Evolutionary conservation across 2,329 filamentous ascomycete genomes (phyloP), one percentile per base, ranked within the genome.

Genomic region (Lachnum nothofagi): DNA sequence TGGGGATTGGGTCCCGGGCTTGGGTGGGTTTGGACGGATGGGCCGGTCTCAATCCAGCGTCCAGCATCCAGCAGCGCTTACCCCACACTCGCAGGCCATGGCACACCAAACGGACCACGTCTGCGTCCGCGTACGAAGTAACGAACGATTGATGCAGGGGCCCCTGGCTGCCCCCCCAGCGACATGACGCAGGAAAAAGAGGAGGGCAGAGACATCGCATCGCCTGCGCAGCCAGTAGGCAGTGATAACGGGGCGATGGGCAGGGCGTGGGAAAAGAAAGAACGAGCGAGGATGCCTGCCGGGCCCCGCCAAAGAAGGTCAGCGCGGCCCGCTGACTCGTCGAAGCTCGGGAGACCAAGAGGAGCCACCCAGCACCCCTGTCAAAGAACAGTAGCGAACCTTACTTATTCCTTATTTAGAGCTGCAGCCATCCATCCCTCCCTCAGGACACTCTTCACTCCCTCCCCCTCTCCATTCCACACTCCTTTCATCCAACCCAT

Each of bases 351-450:
- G 1, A 5, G 1, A 6, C 14, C 17, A 9, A 9, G 1, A 19
- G 17, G n/a, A n/a, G n/a, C n/a, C n/a, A n/a, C n/a, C n/a, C n/a
- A n/a, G n/a, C n/a, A n/a, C n/a, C n/a, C n/a, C n/a, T n/a, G n/a
- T n/a, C n/a, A n/a, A n/a, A n/a, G n/a, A n/a, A n/a, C n/a, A n/a
- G n/a, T n/a, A n/a, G n/a, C n/a, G n/a, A 43, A 43, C 46, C 40
- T 48, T 43, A 48, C 41, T 42, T 35, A 24, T 25, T 34, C 19
- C 16, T 40, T 38, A 33, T 41, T 47, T 47, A 27, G 37, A n/a
- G 29, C 27, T 35, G 27, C 20, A 20, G n/a, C 19, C 20, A 12
- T 24, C 20, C n/a, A n/a, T 22, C 14, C 27, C 19, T 19, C 38
- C 39, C 31, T 37, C 40, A 27, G 35, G 42, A 40, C 34, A 10